Conservation (phyloP, 495 filamentous ascomycete genomes). For the Aspergillus diversus region DNA sequence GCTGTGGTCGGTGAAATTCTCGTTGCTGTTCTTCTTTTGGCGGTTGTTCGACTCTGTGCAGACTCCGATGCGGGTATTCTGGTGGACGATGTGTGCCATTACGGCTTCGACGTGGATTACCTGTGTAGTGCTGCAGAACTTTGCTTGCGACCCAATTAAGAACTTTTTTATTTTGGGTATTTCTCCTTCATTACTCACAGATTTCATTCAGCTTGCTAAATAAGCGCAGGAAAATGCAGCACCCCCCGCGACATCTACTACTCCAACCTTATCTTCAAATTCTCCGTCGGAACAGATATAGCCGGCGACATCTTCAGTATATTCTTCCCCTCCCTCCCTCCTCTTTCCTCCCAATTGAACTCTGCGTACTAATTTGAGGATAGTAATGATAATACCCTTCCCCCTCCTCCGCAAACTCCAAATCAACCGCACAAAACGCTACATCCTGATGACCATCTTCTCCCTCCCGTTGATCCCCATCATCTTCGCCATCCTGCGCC, state of each 20-base stretch:
- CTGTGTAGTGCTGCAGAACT: neutral
- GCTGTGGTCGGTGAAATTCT: conserved; percentile 1
- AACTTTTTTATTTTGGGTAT: neutral
- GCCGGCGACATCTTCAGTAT: neutral
- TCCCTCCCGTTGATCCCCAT: neutral
- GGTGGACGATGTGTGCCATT: conserved; percentile 3
- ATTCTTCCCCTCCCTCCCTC: neutral
- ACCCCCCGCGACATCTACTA: neutral
- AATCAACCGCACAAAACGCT: neutral
- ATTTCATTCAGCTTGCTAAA: neutral
- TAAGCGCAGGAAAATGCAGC: neutral
- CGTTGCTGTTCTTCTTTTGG: conserved; percentile 3
- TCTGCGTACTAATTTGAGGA: neutral
- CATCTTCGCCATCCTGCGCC: conserved; percentile 1
- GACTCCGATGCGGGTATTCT: neutral
- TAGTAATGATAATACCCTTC: conserved; percentile 1
- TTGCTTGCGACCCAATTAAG: neutral
- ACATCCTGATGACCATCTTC: neutral
- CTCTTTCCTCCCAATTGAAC: neutral
- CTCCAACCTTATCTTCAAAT: conserved; percentile 2
- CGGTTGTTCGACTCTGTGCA: conserved; percentile 1
- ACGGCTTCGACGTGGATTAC: conserved; percentile 4
- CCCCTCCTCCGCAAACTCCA: conserved; percentile 5
- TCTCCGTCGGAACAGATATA: conserved; percentile 3
- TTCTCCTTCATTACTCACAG: neutral